Base-by-base conservation (phyloP, 768 basidiomycete species). In the Leccinum subtestaceum region DNA sequence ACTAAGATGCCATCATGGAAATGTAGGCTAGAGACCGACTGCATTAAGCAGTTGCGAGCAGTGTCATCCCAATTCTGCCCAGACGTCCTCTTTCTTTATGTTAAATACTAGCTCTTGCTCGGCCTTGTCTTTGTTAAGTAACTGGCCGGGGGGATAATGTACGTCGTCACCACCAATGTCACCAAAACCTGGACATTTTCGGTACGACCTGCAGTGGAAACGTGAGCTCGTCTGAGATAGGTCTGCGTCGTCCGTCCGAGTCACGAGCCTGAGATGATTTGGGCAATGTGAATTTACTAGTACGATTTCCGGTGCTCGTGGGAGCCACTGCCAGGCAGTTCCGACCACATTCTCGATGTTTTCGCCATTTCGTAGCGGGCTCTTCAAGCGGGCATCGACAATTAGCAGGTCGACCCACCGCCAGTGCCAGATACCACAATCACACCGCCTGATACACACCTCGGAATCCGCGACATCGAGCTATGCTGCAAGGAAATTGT, bases 101-200 rank as follows among this genome's bases (percentile, higher is more conserved):
- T 96, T 95, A 36, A 95, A 81, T 17, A 88, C 87, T 17, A 99
- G 84, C 73, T 98, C 97, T 55, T 88, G 83, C 72, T 99, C 97
- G 52, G 94, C 95, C 79, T 95, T 97, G 70, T 98, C 97, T 80
- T 93, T 98, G 78, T 98, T 96, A 25, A 29, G 27, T 29, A 29
- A 99, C 97, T 27, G 96, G 96, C 59, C 96, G 85, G 31, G 96
- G 29, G 96, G 96, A 74, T 93, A 94, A 73, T 97, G 94, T 60
- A 92, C 83, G 29, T 83, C 81, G 66, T 92, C 92, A 55, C 88
- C 88, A 15, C 63, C 90, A 58, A 88, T 77, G 66, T 91, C 27
- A 29, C 31, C 89, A 70, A 86, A 89, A 49, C 76, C 71, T 55
- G 72, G 70, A 55, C 73, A 73, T 57, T 63, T 68, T 59, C 76